Conservation (phyloP, 148 eudicot genomes). For the Diospyros lotus region DNA sequence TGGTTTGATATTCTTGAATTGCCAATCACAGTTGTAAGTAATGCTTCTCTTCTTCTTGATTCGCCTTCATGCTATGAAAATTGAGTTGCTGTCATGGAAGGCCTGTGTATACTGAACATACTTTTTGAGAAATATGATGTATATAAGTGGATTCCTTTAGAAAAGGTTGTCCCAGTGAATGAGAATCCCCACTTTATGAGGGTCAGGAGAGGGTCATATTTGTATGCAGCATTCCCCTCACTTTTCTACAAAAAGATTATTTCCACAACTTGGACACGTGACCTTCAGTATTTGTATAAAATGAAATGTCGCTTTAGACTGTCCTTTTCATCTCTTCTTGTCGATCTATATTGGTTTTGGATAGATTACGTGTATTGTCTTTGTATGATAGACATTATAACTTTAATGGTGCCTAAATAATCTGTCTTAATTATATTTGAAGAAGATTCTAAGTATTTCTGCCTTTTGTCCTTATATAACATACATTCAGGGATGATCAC, state of each 20-base stretch:
- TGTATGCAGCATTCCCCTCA: no score
- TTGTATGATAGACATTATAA: background rate
- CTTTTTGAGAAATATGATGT: background rate
- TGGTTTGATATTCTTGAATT: conserved; percentile 91
- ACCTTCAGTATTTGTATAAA: background rate
- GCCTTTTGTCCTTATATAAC: no score
- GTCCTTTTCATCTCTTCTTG: background rate
- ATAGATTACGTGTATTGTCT: background rate
- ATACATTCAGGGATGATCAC: no score
- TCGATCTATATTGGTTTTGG: background rate
- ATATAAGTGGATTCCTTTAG: background rate
- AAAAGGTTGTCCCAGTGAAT: background rate
- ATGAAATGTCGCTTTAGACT: background rate
- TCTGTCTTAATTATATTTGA: no score
- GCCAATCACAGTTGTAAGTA: conserved; percentile 80
- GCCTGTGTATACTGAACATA: background rate
- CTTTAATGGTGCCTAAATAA: background rate
- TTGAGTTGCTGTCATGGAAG: no score
- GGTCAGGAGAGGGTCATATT: background rate
- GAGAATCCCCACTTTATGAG: background rate
- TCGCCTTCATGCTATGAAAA: background rate
- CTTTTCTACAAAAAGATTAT: background rate
- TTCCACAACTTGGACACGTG: background rate
- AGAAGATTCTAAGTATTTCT: no score
- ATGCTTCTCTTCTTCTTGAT: conserved; percentile 2